A percentile compares a stretch with the other conserved stretches of the same genome.
Evolutionary conservation across 148 eudicot species (phyloP).

Genomic region (Arbutus unedo): DNA sequence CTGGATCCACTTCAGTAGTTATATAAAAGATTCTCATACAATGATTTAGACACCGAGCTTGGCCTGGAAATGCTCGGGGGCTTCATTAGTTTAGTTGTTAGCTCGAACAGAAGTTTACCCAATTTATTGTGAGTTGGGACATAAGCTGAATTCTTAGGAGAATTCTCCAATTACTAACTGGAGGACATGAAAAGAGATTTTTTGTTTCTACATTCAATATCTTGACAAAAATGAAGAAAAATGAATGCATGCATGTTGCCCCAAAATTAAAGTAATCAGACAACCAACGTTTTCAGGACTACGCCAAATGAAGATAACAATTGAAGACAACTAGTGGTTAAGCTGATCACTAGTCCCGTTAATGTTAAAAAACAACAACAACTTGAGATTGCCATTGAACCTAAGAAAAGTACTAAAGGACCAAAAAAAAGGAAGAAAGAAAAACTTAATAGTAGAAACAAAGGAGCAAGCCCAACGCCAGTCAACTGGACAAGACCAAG

Average conservation of each 20-base stretch:
- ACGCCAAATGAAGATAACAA: background rate
- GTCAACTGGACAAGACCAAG: background rate
- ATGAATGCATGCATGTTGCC: background rate
- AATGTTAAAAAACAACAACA: background rate
- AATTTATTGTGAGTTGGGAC: too few relatives aligned
- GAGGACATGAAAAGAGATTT: background rate
- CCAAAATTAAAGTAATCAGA: background rate
- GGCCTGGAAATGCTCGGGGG: too few relatives aligned
- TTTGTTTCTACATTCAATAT: background rate
- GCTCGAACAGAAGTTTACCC: too few relatives aligned
- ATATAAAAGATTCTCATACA: background rate
- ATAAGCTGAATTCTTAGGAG: background rate
- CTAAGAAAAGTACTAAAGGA: background rate
- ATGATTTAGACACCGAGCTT: too few relatives aligned
- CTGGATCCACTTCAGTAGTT: background rate
- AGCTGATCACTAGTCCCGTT: background rate
- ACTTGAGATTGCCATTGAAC: background rate
- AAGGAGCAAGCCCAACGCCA: background rate
- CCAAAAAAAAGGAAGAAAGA: too few relatives aligned
- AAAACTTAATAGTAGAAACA: background rate
- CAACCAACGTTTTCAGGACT: background rate
- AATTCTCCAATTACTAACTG: background rate
- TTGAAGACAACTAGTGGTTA: background rate
- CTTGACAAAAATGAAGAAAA: background rate
- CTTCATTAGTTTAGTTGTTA: too few relatives aligned